Percentiles rank a stretch among this genome's conserved stretches.
phyloP scores from a whole-genome alignment of 208 protist species.

The Trypanosoma rangeli region DNA sequence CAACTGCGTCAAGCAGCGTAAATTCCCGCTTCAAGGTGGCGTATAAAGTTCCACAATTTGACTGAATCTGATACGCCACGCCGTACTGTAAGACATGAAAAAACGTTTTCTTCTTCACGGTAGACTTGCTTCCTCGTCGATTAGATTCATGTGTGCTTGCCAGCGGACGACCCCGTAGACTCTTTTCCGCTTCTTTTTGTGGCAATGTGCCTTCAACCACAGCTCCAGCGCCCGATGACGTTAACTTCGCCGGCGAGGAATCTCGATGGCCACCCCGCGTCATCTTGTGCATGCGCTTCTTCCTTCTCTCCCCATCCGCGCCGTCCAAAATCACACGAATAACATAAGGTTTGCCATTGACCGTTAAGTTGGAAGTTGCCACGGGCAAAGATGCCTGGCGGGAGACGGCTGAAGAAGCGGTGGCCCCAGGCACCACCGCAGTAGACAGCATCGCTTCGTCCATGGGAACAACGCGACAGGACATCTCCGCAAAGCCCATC shows the following conservation, averaged over 20 bases:
- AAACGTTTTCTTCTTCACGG: constrained; percentile 47
- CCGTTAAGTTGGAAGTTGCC: neutral
- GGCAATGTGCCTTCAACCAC: neutral
- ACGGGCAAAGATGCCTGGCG: neutral
- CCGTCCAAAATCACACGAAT: constrained; percentile 77
- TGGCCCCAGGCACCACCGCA: constrained; percentile 1
- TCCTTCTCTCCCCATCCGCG: constrained; percentile 11
- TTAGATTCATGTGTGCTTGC: neutral
- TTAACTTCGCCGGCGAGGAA: neutral
- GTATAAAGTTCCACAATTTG: constrained; percentile 60
- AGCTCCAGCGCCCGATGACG: neutral
- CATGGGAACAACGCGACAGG: constrained; percentile 51
- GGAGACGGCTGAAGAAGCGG: constrained; percentile 2
- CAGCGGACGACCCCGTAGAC: neutral
- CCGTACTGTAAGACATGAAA: constrained; percentile 78
- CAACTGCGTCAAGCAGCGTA: constrained; percentile 36
- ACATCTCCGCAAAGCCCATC: constrained; percentile 83
- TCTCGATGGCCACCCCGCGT: neutral
- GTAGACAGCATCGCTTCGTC: neutral
- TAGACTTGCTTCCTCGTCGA: constrained; percentile 5
- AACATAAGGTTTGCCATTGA: constrained; percentile 73
- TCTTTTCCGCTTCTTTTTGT: neutral
- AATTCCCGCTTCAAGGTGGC: constrained; percentile 69
- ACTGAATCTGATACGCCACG: constrained; percentile 85
- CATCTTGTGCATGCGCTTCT: neutral